Evolutionary conservation across 768 basidiomycete genomes (phyloP).

Genomic region (Chalciporus pseudorubinellus): DNA sequence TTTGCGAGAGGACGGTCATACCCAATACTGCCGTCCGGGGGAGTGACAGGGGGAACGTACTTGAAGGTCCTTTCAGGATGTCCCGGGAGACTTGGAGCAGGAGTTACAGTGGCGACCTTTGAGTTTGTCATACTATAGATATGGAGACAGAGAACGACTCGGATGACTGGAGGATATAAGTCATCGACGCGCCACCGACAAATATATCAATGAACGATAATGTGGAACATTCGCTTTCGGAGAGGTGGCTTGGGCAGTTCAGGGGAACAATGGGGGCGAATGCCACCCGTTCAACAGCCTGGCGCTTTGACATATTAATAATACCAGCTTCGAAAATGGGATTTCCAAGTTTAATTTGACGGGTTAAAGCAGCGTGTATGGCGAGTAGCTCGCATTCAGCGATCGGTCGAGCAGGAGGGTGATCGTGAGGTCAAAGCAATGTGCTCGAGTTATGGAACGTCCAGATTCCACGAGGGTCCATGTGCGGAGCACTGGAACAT

Average conservation of each 20-base stretch:
- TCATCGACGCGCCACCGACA: background rate
- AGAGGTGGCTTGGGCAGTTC: conserved; percentile 17
- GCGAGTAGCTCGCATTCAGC: conserved; percentile 11
- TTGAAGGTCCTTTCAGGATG: conserved; percentile 8
- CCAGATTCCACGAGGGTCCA: conserved; percentile 7
- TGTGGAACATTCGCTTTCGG: conserved; percentile 11
- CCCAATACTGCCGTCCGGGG: conserved; percentile 14
- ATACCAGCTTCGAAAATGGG: conserved; percentile 18
- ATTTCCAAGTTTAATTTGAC: background rate
- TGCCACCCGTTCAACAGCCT: background rate
- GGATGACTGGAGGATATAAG: background rate
- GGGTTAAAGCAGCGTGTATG: background rate
- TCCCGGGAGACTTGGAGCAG: conserved; percentile 10
- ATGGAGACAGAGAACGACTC: conserved; percentile 6
- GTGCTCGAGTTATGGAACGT: background rate
- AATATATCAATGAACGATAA: conserved; percentile 17
- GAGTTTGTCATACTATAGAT: conserved; percentile 11
- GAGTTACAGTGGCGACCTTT: conserved; percentile 4
- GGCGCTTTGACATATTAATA: conserved; percentile 7
- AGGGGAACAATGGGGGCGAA: conserved; percentile 17
- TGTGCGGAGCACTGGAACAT: background rate
- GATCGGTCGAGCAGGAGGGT: conserved; percentile 4
- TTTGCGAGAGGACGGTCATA: conserved; percentile 26
- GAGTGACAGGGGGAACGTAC: conserved; percentile 6
- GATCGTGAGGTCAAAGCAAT: conserved; percentile 14